Evolutionary conservation across 768 basidiomycete species (phyloP), one percentile per base, ranked within the genome.

Genomic region (Lactarius tabidus): DNA sequence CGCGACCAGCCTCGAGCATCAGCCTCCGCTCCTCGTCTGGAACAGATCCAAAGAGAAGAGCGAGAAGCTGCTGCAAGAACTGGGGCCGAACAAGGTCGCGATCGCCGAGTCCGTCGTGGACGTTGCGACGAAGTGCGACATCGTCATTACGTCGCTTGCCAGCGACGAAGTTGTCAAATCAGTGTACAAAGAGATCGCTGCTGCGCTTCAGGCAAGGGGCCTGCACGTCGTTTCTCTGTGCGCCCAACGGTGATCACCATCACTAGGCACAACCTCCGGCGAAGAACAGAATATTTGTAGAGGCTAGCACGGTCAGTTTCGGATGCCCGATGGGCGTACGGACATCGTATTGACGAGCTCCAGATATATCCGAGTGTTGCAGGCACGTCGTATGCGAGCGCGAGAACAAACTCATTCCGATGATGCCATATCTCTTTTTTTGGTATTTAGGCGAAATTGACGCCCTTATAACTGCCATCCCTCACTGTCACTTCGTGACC

Each of bases 251-350:
- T n/a, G 12, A 20, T 31, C 28, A 23, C 23, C 43, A 26, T 15
- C 18, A 26, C 48, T 43, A 77, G 75, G 69, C 68, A 14, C 51
- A 66, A 18, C 79, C 80, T 35, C 79, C 82, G 1, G 72, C 79
- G 8, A 80, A 77, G 71, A 75, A 79, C 69, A 93, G 87, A 73
- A 89, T 92, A 54, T 93, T 95, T 68, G 87, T 93, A 36, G 93
- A 95, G 70, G 92, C 89, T 15, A 87, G 86, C 76, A 95, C 93
- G 3, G 90, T 91, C 61, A 63, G 85, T 77, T n/a, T n/a, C 39
- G n/a, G 36, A 41, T 57, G 8, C 62, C 70, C 63, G 14, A 28
- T 5, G 17, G 39, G 43, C n/a, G 20, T 43, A 43, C n/a, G n/a
- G 26, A n/a, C 15, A 10, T 5, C 18, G 18, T 31, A 52, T 41